Evolutionary conservation across 2,329 filamentous ascomycete genomes (phyloP).

Genomic region (Harringtonia aguacate): DNA sequence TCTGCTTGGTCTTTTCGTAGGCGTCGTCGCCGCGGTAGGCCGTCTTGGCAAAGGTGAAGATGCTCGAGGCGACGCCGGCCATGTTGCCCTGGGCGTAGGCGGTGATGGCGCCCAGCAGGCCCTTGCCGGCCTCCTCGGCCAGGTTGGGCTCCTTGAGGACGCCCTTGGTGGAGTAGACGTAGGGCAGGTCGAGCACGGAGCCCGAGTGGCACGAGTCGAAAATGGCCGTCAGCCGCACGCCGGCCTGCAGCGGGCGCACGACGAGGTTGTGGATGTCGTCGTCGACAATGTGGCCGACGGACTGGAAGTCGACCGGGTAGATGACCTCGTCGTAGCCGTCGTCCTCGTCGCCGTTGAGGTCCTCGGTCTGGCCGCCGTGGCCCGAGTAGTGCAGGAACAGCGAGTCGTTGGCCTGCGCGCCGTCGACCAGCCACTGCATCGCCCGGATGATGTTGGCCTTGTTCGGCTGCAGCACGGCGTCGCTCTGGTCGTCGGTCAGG

Average conservation of each 20-base stretch:
- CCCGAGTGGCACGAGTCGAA: slow-evolving; percentile 77
- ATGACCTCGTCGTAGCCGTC: slow-evolving; percentile 72
- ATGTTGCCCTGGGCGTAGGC: slow-evolving; percentile 80
- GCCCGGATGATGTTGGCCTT: slow-evolving; percentile 64
- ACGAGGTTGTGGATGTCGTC: slow-evolving; percentile 70
- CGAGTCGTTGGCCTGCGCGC: slow-evolving; percentile 62
- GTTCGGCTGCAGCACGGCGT: slow-evolving; percentile 62
- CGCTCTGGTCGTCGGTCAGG: slow-evolving; percentile 63
- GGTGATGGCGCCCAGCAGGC: slow-evolving; percentile 60
- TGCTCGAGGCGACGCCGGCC: slow-evolving; percentile 64
- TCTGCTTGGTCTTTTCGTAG: slow-evolving; percentile 68
- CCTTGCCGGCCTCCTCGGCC: slow-evolving; percentile 67
- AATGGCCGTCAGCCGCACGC: slow-evolving; percentile 75
- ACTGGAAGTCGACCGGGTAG: slow-evolving; percentile 63
- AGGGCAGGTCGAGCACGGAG: slow-evolving; percentile 66
- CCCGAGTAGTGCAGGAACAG: slow-evolving; percentile 71
- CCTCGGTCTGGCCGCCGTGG: slow-evolving; percentile 65
- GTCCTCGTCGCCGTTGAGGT: slow-evolving; percentile 64
- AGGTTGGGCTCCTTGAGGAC: slow-evolving; percentile 73
- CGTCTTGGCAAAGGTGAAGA: slow-evolving; percentile 82
- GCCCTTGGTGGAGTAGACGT: slow-evolving; percentile 72
- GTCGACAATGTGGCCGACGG: slow-evolving; percentile 59
- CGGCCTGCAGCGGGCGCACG: slow-evolving; percentile 66
- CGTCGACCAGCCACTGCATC: slow-evolving; percentile 65
- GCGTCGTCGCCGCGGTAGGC: slow-evolving; percentile 66